Base-by-base conservation (phyloP, 257 asterid genomes). In the Solanum paucissectum region DNA sequence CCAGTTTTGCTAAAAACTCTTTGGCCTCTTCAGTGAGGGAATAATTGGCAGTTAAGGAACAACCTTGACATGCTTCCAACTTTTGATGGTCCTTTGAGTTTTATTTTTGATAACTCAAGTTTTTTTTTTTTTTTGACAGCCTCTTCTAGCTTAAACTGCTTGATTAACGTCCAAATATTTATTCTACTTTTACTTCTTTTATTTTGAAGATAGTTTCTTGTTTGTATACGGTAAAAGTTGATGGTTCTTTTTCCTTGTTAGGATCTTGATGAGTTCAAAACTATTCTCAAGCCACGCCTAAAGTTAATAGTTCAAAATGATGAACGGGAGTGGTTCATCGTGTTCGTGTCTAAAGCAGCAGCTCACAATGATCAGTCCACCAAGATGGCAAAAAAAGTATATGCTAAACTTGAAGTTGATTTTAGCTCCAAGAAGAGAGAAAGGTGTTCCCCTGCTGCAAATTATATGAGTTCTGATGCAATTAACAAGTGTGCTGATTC, bases 261-360 rank as follows among this genome's bases (percentile, higher is more conserved):
- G 99, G 99, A 97, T 93, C 98, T 96, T 90, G 99, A 97, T 52
- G 99, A 96, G 94, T 97, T 96, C 87, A 96, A 97, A 94, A 96
- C 95, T 86, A 97, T 97, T 87, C 96, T 97, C 86, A 97, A 96
- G 91, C 99, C 99, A 87, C 98, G 99, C 90, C 98, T 97, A 91
- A 97, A 97, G 90, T 93, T 95, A 87, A 96, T 97, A 76, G 95
- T 97, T 92, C 99, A 97, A 92, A 97, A 96, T 91, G 99, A 97
- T 87, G 99, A 96, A 87, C 94, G 99, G 12, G 99, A 97, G 88
- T 96, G 98, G 99, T 97, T 96, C 93, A 95, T 97, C 66, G 95
- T 97, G 75, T 97, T 93, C 88, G 98, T 97, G 84, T 95, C 98
- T 55, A 97, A 94, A 96, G 99, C 99, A 60, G 96, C 98, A 88